phyloP scores from a whole-genome alignment of 192 early-diverging fungal genomes.

The Coemansia erecta region DNA sequence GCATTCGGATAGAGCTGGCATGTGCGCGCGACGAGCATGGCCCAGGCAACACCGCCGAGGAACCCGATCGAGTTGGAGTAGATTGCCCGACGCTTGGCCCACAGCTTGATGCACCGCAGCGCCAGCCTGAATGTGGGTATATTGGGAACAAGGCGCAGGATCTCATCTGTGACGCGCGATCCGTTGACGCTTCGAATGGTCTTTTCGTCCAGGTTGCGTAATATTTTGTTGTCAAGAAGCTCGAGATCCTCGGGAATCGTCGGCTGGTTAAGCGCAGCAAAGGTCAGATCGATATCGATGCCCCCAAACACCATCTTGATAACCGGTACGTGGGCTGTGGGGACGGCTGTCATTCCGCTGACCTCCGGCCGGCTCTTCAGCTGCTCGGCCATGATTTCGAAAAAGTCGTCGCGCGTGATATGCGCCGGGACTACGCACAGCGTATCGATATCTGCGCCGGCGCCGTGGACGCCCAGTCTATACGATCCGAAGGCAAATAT shows the following conservation, averaged over 20 bases:
- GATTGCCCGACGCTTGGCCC: conserved; percentile 91
- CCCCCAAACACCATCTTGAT: conserved; percentile 92
- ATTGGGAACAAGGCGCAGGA: conserved; percentile 90
- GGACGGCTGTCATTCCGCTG: conserved; percentile 78
- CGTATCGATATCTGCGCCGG: conserved; percentile 98
- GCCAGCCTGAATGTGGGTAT: conserved; percentile 86
- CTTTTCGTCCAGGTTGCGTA: conserved; percentile 84
- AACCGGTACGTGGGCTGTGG: conserved; percentile 92
- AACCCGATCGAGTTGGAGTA: conserved; percentile 98
- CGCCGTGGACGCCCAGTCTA: conserved; percentile 90
- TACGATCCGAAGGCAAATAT: conserved; percentile 98
- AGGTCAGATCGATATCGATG: conserved; percentile 91
- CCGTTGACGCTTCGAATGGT: conserved; percentile 89
- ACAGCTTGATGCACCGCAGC: conserved; percentile 90
- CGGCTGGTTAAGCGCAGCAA: conserved; percentile 71
- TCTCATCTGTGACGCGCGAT: conserved; percentile 96
- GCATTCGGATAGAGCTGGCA: conserved; percentile 97
- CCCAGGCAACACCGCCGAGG: conserved; percentile 98
- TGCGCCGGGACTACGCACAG: conserved; percentile 90
- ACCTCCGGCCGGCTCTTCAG: conserved; percentile 82
- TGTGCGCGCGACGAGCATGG: conserved; percentile 91
- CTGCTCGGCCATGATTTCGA: conserved; percentile 81
- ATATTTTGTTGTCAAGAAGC: conserved; percentile 78
- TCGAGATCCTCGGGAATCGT: conserved; percentile 85
- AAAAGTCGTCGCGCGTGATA: conserved; percentile 91